These are phyloP conservation scores for Ophiostoma fasciatum DNA, from an alignment of 2,329 filamentous ascomycete genomes.

Conservation along the genomic window DNA sequence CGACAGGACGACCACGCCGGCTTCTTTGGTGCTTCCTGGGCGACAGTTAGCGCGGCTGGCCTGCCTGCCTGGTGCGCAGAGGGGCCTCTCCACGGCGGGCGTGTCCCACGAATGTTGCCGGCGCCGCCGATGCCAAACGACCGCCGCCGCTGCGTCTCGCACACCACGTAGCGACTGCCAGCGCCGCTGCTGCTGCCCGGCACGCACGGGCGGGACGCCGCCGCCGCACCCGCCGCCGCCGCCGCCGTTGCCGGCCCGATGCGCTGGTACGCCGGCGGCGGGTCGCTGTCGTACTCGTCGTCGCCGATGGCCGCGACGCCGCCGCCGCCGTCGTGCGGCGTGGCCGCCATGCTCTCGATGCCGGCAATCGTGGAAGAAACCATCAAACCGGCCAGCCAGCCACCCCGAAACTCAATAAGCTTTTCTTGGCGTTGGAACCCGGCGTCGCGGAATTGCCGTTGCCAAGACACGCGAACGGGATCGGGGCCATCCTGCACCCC, in stretches of 20 bases:
- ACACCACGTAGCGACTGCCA: background rate
- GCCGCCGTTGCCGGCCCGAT: background rate
- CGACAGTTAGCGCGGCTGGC: no score
- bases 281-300: constrained; percentile 5
- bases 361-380: background rate
- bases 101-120: constrained; percentile 9
- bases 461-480: constrained; percentile 5
- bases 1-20: background rate
- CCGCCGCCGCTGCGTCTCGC: constrained; percentile 3
- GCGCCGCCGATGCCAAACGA: constrained; percentile 10
- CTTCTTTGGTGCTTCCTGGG: constrained; percentile 5
- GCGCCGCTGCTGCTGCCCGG: no score
- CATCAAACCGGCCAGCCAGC: background rate
- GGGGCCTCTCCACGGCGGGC: no score
- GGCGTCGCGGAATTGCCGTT: background rate
- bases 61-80: no score
- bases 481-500: constrained; percentile 3
- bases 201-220: no score
- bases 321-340: background rate
- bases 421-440: constrained; percentile 8
- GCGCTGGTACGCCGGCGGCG: constrained; percentile 4
- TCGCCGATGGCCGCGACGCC: background rate
- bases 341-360: background rate
- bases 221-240: background rate
- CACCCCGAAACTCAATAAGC: background rate